A percentile compares a stretch with the other conserved stretches of the same genome.
Evolutionary conservation across 768 basidiomycete genomes (phyloP).

Genomic region (Hericium rajendrae): DNA sequence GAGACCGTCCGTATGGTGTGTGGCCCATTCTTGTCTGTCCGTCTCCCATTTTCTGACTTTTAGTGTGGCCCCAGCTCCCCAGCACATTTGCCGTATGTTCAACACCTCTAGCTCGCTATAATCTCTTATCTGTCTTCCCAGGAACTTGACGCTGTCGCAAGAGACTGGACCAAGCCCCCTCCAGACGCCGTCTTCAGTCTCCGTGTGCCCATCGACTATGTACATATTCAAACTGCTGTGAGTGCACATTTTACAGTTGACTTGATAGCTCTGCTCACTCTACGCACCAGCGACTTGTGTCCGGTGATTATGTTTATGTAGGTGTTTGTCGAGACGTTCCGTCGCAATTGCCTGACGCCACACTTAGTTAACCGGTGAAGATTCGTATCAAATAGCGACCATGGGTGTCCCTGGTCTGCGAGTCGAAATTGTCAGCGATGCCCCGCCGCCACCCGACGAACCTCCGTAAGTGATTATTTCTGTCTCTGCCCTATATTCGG

Average conservation of each 20-base stretch:
- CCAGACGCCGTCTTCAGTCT: constrained; percentile 68
- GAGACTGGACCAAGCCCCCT: constrained; percentile 83
- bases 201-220: constrained; percentile 81
- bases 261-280: neutral
- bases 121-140: constrained; percentile 20
- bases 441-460: constrained; percentile 76
- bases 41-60: neutral
- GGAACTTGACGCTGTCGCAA: constrained; percentile 74
- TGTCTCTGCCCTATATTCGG: neutral
- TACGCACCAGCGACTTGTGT: constrained; percentile 52
- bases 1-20: constrained; percentile 72
- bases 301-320: constrained; percentile 81
- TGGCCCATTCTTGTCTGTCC: constrained; percentile 2
- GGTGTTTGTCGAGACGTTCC: constrained; percentile 18
- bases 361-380: constrained; percentile 66
- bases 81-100: constrained; percentile 48
- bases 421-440: constrained; percentile 81
- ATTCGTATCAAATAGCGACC: constrained; percentile 83
- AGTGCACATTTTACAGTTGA: constrained; percentile 18
- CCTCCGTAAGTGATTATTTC: constrained; percentile 51
- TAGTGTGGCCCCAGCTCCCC: constrained; percentile 43
- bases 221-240: constrained; percentile 76
- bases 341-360: neutral
- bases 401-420: constrained; percentile 74
- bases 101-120: neutral